These are phyloP conservation scores for Jacaranda mimosifolia DNA, from an alignment of 257 asterid genomes.

Conservation along the genomic window DNA sequence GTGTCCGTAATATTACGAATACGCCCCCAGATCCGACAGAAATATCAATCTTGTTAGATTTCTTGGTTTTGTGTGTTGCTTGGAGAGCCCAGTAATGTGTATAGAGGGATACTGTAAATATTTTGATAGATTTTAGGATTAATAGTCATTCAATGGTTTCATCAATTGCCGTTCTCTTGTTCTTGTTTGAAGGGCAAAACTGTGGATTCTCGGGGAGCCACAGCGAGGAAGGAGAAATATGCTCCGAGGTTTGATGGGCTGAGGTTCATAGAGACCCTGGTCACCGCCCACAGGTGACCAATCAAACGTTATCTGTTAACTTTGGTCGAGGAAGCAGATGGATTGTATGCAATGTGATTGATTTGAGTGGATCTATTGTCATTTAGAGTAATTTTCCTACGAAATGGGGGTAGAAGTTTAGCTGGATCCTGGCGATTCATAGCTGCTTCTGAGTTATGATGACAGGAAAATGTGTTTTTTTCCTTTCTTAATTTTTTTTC, in stretches of 20 bases:
- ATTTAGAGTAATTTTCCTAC: background rate
- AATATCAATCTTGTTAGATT: background rate
- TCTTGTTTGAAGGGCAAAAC: constrained; percentile 34
- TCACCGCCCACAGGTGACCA: constrained; percentile 60
- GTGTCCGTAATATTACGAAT: too few species aligned
- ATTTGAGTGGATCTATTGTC: background rate
- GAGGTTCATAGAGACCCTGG: constrained; percentile 63
- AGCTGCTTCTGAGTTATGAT: background rate
- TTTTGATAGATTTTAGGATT: background rate
- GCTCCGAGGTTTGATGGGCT: constrained; percentile 61
- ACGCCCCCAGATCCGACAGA: background rate
- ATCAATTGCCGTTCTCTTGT: background rate
- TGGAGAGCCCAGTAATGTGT: too few species aligned
- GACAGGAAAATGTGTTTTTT: background rate
- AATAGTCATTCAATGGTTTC: background rate
- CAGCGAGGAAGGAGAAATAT: constrained; percentile 40
- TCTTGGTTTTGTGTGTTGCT: background rate
- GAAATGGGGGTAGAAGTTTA: background rate
- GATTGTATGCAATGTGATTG: background rate
- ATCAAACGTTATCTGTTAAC: background rate
- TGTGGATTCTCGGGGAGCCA: background rate
- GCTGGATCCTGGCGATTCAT: background rate
- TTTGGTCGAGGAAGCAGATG: background rate
- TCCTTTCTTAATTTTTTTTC: too few species aligned
- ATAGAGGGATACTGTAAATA: background rate